phyloP scores from a whole-genome alignment of 2,329 filamentous ascomycete genomes.

The Aspergillus costaricaensis region DNA sequence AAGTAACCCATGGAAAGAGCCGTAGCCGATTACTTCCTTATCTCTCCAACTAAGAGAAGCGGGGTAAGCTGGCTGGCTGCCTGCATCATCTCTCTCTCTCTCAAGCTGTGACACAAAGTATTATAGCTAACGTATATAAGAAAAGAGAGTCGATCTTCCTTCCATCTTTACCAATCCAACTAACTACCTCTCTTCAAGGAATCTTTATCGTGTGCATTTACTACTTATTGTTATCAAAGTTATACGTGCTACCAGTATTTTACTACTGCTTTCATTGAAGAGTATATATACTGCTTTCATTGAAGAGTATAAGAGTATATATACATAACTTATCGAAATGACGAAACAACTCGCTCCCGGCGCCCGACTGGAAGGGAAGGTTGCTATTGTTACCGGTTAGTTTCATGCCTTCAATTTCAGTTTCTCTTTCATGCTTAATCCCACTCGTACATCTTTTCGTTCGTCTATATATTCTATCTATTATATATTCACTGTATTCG shows the following conservation, averaged over 20 bases:
- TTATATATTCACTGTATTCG: background rate
- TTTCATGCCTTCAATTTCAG: background rate
- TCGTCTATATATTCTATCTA: background rate
- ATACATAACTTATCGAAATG: slow-evolving; percentile 8
- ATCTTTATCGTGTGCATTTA: background rate
- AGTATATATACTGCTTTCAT: too few species aligned
- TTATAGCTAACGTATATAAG: too few species aligned
- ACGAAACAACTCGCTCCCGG: slow-evolving; percentile 19
- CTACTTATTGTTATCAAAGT: background rate
- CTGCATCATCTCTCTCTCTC: too few species aligned
- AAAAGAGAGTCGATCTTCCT: too few species aligned
- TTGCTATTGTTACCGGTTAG: slow-evolving; percentile 49
- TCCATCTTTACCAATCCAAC: too few species aligned
- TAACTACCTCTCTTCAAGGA: background rate
- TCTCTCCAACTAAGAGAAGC: too few species aligned
- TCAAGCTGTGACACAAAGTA: too few species aligned
- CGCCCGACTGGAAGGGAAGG: slow-evolving; percentile 45
- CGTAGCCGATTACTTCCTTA: too few species aligned
- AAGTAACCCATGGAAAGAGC: too few species aligned
- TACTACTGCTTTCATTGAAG: background rate
- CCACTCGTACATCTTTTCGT: background rate
- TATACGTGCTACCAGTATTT: background rate
- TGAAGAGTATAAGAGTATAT: too few species aligned
- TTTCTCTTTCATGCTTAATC: background rate
- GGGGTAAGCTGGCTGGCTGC: too few species aligned